phyloP scores from a whole-genome alignment of 2,329 filamentous ascomycete genomes.

The Phoma sp. region DNA sequence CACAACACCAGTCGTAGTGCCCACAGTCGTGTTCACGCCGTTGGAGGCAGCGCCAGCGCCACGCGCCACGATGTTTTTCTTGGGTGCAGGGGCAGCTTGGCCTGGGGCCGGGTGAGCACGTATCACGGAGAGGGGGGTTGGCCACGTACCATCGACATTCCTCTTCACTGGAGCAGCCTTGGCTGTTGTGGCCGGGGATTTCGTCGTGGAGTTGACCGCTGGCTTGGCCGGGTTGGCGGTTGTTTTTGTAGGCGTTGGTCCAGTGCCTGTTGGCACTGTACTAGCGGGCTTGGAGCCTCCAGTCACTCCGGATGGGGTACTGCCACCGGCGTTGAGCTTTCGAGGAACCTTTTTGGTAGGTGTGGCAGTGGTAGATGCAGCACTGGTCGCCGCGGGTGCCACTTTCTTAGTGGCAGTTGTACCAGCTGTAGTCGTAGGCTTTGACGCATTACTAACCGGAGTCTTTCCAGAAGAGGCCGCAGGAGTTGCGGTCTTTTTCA shows the following conservation, averaged over 20 bases:
- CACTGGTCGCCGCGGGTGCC: background rate
- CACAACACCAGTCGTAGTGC: constrained; percentile 41
- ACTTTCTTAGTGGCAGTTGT: constrained; percentile 6
- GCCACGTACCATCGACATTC: constrained; percentile 35
- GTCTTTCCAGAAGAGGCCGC: constrained; percentile 22
- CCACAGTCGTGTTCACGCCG: constrained; percentile 46
- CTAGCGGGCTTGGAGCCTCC: constrained; percentile 21
- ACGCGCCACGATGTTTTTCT: constrained; percentile 45
- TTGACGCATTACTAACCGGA: constrained; percentile 20
- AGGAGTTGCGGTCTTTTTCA: constrained; percentile 26
- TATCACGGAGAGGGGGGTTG: constrained; percentile 35
- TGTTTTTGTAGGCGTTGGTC: constrained; percentile 19
- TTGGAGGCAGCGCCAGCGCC: constrained; percentile 43
- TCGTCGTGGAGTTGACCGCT: constrained; percentile 2
- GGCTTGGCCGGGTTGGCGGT: constrained; percentile 10
- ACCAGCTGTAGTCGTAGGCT: constrained; percentile 17
- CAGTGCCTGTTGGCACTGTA: constrained; percentile 9
- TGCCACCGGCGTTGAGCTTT: constrained; percentile 10
- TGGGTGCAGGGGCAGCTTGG: constrained; percentile 22
- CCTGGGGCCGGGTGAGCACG: constrained; percentile 36
- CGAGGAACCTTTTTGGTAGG: constrained; percentile 6
- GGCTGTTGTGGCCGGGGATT: constrained; percentile 12
- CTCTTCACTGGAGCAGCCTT: constrained; percentile 29
- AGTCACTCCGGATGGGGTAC: constrained; percentile 13
- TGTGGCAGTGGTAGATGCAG: background rate